These are phyloP conservation scores for Zizania palustris DNA, from an alignment of 202 grass and related monocot genomes.

Conservation along the genomic window DNA sequence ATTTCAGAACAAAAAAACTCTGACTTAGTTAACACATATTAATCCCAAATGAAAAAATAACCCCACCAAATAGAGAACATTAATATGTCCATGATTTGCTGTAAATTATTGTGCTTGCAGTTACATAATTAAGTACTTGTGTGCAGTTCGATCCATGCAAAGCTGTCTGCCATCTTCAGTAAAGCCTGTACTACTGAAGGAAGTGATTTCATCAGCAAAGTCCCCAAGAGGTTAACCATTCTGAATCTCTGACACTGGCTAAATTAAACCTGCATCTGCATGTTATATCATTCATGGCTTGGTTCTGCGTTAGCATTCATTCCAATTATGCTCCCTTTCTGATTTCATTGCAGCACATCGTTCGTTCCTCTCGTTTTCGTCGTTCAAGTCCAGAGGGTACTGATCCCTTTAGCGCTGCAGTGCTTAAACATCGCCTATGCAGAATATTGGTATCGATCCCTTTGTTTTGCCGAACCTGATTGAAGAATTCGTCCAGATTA, in stretches of 20 bases:
- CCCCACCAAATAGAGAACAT: background rate
- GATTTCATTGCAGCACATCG: slow-evolving; percentile 49
- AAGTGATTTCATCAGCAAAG: slow-evolving; percentile 33
- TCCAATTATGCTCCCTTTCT: slow-evolving; percentile 17
- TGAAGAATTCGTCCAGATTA: background rate
- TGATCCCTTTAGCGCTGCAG: slow-evolving; percentile 5
- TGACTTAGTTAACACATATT: background rate
- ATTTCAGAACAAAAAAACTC: background rate
- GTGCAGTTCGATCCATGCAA: slow-evolving; percentile 53
- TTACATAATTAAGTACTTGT: background rate
- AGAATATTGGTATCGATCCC: background rate
- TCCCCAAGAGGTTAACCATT: slow-evolving; percentile 53
- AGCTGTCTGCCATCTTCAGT: slow-evolving; percentile 38
- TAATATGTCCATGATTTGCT: background rate
- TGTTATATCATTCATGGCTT: background rate
- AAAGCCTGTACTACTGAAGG: slow-evolving; percentile 51
- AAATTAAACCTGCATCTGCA: slow-evolving; percentile 11
- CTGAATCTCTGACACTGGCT: background rate
- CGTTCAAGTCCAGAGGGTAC: slow-evolving; percentile 54
- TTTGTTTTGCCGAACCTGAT: background rate
- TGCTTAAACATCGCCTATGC: background rate
- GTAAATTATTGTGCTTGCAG: background rate
- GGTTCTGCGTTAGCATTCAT: background rate
- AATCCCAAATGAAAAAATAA: background rate
- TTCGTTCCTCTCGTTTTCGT: slow-evolving; percentile 62